phyloP scores from a whole-genome alignment of 2,329 filamentous ascomycete genomes.

The Paecilomyces sp. region DNA sequence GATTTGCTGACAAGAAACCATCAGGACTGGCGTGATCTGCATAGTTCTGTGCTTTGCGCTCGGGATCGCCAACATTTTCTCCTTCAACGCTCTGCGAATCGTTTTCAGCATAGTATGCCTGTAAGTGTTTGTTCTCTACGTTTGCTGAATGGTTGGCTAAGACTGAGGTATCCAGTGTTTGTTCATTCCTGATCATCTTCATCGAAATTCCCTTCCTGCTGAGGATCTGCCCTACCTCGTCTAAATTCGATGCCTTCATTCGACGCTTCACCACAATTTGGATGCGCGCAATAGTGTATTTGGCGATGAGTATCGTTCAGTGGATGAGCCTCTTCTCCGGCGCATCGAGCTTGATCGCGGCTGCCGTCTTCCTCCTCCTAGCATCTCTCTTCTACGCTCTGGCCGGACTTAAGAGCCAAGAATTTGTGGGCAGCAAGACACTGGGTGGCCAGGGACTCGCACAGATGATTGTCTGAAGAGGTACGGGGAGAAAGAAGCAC shows the following conservation, averaged over 20 bases:
- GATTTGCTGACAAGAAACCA: not conserved
- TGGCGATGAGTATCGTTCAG: constrained; percentile 71
- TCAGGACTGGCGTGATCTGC: constrained; percentile 48
- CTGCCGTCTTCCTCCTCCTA: constrained; percentile 71
- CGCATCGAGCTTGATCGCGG: constrained; percentile 71
- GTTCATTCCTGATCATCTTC: constrained; percentile 69
- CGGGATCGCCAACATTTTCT: constrained; percentile 62
- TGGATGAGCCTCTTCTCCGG: constrained; percentile 67
- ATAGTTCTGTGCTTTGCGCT: constrained; percentile 61
- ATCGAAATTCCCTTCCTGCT: constrained; percentile 89
- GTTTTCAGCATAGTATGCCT: constrained; percentile 54
- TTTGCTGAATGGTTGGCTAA: constrained; percentile 12
- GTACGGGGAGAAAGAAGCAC: not conserved
- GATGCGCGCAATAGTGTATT: constrained; percentile 86
- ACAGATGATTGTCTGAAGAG: constrained; percentile 82
- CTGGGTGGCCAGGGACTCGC: constrained; percentile 88
- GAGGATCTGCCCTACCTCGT: constrained; percentile 92
- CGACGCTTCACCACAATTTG: constrained; percentile 93
- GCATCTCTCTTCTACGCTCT: constrained; percentile 69
- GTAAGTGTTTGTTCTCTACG: constrained; percentile 32
- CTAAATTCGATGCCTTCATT: constrained; percentile 80
- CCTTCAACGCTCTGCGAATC: constrained; percentile 50
- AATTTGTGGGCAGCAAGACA: constrained; percentile 69
- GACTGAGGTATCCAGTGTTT: constrained; percentile 53
- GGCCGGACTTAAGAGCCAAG: constrained; percentile 38